Evolutionary conservation across 768 basidiomycete genomes (phyloP), one percentile per base, ranked within the genome.

Genomic region (Termitomyces heimii): DNA sequence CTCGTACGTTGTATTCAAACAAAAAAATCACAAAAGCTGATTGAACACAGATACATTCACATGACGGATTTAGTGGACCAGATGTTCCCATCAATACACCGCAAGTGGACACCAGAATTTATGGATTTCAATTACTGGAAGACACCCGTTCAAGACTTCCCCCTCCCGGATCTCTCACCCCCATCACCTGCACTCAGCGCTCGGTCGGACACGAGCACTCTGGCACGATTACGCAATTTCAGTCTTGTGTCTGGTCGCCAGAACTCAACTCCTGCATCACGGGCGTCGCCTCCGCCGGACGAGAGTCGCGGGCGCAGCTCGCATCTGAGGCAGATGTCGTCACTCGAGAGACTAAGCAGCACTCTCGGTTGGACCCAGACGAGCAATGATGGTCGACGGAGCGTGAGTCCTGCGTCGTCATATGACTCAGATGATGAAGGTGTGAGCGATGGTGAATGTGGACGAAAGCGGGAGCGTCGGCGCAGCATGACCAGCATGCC

Each of bases 41-140:
- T 54, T 18, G 31, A 46, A 32, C 61, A 10, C 53, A 94, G 94
- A 54, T 98, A 98, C 70, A 98, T 98, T 58, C 92, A 95, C 68
- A 95, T 98, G 93, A 96, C 95, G 8, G 95, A 98, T 70, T 82
- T 99, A n/a, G 97, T 99, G 16, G 95, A 99, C 73, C 95, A 97
- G 72, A 95, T 97, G 87, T 99, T 99, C 77, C 97, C 97, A 34
- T 93, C 96, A 0, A 94, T 98, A 55, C 82, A 94, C 68, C 84
- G 88, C 52, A 92, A 92, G 68, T 88, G 86, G 82, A 81, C 87
- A 13, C 84, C 91, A 1, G 94, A 95, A 68, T 99, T 82, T 69
- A 97, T 95, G 1, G 96, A 98, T 70, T 94, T 97, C 79, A 98
- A 96, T 67, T 99, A 84, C 67, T 99, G 97, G 97, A 88, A 93